Conservation (phyloP, 305 asterid genomes). For the Euphrasia arctica region DNA sequence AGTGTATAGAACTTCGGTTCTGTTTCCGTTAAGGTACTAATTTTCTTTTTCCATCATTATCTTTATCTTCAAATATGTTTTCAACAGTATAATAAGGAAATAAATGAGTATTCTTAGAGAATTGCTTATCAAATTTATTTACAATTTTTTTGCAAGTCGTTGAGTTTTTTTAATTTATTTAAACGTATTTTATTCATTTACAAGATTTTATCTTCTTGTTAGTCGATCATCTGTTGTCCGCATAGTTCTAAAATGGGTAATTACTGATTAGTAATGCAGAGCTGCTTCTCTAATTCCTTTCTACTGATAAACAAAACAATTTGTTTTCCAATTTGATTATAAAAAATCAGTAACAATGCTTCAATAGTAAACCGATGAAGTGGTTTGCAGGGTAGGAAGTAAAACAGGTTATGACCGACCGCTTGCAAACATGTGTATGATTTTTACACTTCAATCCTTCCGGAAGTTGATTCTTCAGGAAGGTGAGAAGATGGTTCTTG, state of each 20-base stretch:
- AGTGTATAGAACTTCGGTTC: constrained; percentile 42
- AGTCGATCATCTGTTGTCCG: constrained; percentile 1
- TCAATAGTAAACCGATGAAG: constrained; percentile 19
- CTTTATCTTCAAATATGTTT: constrained; percentile 12
- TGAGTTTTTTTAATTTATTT: background rate
- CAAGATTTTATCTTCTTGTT: background rate
- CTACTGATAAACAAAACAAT: background rate
- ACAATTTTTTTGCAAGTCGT: too few relatives aligned
- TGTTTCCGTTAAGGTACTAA: constrained; percentile 77
- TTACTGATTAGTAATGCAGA: background rate
- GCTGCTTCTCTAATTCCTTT: constrained; percentile 15
- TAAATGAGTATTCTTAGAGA: constrained; percentile 15
- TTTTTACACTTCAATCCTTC: constrained; percentile 83
- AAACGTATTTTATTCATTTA: background rate
- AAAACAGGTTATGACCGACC: constrained; percentile 51
- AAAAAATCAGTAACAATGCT: background rate
- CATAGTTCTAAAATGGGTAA: background rate
- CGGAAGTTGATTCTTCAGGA: constrained; percentile 93
- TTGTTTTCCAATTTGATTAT: constrained; percentile 18
- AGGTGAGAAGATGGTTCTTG: constrained; percentile 97
- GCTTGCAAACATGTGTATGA: constrained; percentile 73
- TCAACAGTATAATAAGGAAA: constrained; percentile 2
- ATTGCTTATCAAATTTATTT: constrained; percentile 4
- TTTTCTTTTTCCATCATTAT: constrained; percentile 19
- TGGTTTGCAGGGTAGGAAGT: constrained; percentile 55